Evolutionary conservation across 495 filamentous ascomycete genomes (phyloP).

Genomic region (Penicillium simplicissimum): DNA sequence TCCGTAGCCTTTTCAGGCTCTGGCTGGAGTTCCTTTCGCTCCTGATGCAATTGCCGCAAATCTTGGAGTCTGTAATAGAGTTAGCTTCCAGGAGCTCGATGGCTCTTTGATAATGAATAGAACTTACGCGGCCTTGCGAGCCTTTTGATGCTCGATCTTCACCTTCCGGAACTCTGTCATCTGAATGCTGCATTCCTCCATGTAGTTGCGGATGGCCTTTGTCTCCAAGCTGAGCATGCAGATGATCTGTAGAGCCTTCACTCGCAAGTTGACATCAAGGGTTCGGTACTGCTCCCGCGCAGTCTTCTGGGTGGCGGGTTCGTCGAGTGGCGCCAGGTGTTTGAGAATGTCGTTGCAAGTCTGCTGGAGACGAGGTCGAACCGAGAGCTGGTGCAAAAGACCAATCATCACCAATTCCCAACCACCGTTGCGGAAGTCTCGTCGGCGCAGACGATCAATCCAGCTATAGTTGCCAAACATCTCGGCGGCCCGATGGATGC

Average conservation of each 20-base stretch:
- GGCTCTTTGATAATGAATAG: background rate
- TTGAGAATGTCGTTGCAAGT: slow-evolving; percentile 76
- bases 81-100: slow-evolving; percentile 14
- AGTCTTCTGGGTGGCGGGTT: slow-evolving; percentile 70
- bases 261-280: slow-evolving; percentile 80
- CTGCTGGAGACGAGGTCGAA: slow-evolving; percentile 65
- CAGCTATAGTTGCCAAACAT: slow-evolving; percentile 68
- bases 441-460: slow-evolving; percentile 78
- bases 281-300: slow-evolving; percentile 67
- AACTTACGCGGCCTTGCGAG: slow-evolving; percentile 80
- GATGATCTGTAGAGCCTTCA: slow-evolving; percentile 79
- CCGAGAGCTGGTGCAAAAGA: slow-evolving; percentile 79
- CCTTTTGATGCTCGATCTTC: slow-evolving; percentile 88
- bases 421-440: slow-evolving; percentile 86
- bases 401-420: slow-evolving; percentile 92
- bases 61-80: slow-evolving; percentile 67
- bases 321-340: slow-evolving; percentile 74
- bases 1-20: slow-evolving; percentile 46
- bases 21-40: slow-evolving; percentile 81
- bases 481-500: slow-evolving; percentile 76
- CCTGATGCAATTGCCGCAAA: slow-evolving; percentile 76
- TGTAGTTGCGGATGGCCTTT: slow-evolving; percentile 77
- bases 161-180: slow-evolving; percentile 94
- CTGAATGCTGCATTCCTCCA: slow-evolving; percentile 84
- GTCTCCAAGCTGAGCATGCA: slow-evolving; percentile 86